Evolutionary conservation across 2,329 filamentous ascomycete genomes (phyloP).

Genomic region (Colletotrichum sp.): DNA sequence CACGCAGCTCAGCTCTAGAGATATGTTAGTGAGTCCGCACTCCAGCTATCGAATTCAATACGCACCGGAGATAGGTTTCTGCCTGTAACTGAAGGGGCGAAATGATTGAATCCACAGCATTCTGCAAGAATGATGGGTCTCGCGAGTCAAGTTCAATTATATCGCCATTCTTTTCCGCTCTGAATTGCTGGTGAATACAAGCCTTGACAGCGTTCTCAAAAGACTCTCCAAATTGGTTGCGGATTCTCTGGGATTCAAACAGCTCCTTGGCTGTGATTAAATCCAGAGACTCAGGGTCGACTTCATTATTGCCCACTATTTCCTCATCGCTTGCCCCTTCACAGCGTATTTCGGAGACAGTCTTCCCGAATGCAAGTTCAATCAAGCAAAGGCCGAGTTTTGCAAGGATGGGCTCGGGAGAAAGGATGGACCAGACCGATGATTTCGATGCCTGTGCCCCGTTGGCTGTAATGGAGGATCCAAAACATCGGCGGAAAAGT

Average conservation of each 20-base stretch:
- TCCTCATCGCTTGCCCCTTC: background rate
- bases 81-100: background rate
- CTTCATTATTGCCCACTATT: no score
- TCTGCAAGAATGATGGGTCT: background rate
- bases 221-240: background rate
- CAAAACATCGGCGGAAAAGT: background rate
- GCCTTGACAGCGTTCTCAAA: background rate
- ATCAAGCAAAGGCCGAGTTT: background rate
- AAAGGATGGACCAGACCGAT: background rate
- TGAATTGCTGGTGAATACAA: background rate
- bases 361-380: background rate
- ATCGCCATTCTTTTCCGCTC: background rate
- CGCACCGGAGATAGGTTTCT: background rate
- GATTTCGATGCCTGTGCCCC: accelerated
- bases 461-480: accelerated
- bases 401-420: background rate
- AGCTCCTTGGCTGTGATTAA: background rate
- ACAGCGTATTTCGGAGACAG: background rate
- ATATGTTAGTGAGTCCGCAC: no score
- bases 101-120: background rate
- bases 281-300: background rate
- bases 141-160: background rate
- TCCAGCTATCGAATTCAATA: accelerated
- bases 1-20: no score
- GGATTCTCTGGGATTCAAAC: background rate